Percentiles rank a stretch among this genome's conserved stretches.
These are phyloP conservation scores for Nyssa sinensis DNA, from an alignment of 148 eudicot species.

Conservation along the genomic window DNA sequence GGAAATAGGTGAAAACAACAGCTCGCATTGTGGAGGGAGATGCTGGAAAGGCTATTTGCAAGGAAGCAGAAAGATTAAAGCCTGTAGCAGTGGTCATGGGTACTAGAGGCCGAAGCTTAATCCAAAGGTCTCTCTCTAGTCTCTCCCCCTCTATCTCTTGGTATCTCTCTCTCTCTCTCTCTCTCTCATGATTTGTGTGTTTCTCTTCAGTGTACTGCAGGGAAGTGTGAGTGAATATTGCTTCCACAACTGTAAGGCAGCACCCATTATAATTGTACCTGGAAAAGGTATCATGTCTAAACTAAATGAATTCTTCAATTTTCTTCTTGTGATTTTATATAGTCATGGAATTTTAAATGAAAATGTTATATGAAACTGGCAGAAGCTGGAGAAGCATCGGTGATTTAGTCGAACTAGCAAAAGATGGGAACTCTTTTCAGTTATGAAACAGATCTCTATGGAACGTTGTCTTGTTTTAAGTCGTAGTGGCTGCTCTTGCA, in stretches of 20 bases:
- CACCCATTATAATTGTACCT: conserved; percentile 83
- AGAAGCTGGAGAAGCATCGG: conserved; percentile 88
- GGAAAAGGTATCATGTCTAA: conserved; percentile 60
- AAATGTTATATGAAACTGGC: conserved; percentile 16
- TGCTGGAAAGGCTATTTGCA: conserved; percentile 84
- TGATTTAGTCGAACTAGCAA: conserved; percentile 31
- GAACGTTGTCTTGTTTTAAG: conserved; percentile 8
- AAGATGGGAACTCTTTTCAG: neutral
- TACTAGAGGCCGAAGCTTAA: conserved; percentile 81
- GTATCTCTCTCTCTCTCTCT: conserved; percentile 8
- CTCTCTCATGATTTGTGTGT: neutral
- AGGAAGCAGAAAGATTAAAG: conserved; percentile 75
- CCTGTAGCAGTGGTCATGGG: conserved; percentile 88
- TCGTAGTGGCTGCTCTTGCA: conserved; percentile 6
- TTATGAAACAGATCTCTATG: neutral
- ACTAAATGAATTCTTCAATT: conserved; percentile 9
- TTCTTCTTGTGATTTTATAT: neutral
- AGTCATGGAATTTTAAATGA: neutral
- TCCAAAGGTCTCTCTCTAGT: conserved; percentile 61
- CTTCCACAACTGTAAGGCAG: conserved; percentile 81
- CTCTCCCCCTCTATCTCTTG: neutral
- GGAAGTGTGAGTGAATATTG: conserved; percentile 94
- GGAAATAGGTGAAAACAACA: conserved; percentile 55
- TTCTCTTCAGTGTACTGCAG: conserved; percentile 61
- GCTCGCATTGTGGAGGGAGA: conserved; percentile 91